A percentile compares a stretch with the other conserved stretches of the same genome.
These are phyloP conservation scores for Fusarium lateritium DNA, from an alignment of 2,329 filamentous ascomycete genomes.

Conservation along the genomic window DNA sequence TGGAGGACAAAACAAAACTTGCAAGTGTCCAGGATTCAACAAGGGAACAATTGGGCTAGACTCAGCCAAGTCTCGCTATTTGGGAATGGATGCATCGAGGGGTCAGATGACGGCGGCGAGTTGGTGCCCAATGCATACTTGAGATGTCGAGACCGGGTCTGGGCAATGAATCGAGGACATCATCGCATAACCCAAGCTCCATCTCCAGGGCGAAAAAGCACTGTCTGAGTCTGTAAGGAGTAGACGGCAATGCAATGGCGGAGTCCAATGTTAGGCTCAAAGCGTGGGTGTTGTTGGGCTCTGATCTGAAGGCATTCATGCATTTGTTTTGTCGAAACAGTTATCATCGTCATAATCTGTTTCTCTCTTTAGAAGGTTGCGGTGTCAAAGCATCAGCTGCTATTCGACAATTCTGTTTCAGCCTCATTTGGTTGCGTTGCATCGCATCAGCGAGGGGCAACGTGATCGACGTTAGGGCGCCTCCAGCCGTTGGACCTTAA, in stretches of 20 bases:
- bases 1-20: conserved; percentile 9
- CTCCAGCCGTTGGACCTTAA: conserved; percentile 31
- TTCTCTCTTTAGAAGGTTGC: conserved; percentile 15
- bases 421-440: conserved; percentile 44
- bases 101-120: conserved; percentile 18
- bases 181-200: conserved; percentile 11
- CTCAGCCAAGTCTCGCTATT: conserved; percentile 10
- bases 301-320: conserved; percentile 8
- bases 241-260: conserved; percentile 19
- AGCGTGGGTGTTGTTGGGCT: conserved; percentile 11
- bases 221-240: background rate
- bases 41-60: conserved; percentile 8
- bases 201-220: conserved; percentile 4
- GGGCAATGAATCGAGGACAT: conserved; percentile 2
- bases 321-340: conserved; percentile 10
- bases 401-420: conserved; percentile 41
- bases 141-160: conserved; percentile 14
- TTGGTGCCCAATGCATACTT: conserved; percentile 38
- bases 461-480: conserved; percentile 44
- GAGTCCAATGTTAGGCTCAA: background rate
- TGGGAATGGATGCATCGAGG: conserved; percentile 10
- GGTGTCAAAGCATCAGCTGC: conserved; percentile 16
- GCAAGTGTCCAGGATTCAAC: conserved; percentile 1
- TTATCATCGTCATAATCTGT: conserved; percentile 23
- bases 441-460: conserved; percentile 45